Percentiles rank a stretch among this genome's conserved stretches.
phyloP scores from a whole-genome alignment of 1,139 yeast genomes.

The Meyerozyma sp. region DNA sequence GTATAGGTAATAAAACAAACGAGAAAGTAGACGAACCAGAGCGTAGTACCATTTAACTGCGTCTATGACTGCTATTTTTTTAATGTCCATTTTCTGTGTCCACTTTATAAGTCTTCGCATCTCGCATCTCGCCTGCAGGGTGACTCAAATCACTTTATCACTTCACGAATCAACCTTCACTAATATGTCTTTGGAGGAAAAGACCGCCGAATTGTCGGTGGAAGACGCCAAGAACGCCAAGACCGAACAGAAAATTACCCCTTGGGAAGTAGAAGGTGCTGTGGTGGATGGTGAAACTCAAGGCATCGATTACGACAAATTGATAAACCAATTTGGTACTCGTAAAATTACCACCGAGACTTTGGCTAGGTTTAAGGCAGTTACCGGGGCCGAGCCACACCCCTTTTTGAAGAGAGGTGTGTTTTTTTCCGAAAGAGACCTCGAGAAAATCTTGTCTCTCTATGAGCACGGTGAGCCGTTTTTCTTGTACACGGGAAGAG shows the following conservation, averaged over 20 bases:
- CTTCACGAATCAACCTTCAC: background rate
- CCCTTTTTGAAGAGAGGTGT: constrained; percentile 86
- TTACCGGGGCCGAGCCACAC: constrained; percentile 93
- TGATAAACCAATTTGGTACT: constrained; percentile 86
- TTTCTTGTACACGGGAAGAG: constrained; percentile 95
- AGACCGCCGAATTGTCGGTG: background rate
- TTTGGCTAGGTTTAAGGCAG: constrained; percentile 64
- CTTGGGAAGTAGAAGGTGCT: constrained; percentile 99
- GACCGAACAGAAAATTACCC: constrained; percentile 76
- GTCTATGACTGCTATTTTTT: too few species aligned
- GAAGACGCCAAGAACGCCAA: constrained; percentile 8
- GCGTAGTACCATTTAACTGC: background rate
- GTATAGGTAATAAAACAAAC: constrained; percentile 1
- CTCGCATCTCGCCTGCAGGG: background rate
- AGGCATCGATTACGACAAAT: constrained; percentile 85
- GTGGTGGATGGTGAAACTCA: constrained; percentile 89
- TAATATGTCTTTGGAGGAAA: constrained; percentile 1
- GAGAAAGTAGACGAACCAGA: background rate
- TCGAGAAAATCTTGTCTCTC: constrained; percentile 70
- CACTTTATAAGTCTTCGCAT: too few species aligned
- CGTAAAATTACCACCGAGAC: constrained; percentile 65
- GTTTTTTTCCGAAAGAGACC: constrained; percentile 90
- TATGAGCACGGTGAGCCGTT: constrained; percentile 95
- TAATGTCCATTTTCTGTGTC: too few species aligned
- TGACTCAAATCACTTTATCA: background rate